Percentiles rank a stretch among this genome's conserved stretches.
Conservation (phyloP, 805 yeast genomes). For the Ogataea salicorniae region DNA sequence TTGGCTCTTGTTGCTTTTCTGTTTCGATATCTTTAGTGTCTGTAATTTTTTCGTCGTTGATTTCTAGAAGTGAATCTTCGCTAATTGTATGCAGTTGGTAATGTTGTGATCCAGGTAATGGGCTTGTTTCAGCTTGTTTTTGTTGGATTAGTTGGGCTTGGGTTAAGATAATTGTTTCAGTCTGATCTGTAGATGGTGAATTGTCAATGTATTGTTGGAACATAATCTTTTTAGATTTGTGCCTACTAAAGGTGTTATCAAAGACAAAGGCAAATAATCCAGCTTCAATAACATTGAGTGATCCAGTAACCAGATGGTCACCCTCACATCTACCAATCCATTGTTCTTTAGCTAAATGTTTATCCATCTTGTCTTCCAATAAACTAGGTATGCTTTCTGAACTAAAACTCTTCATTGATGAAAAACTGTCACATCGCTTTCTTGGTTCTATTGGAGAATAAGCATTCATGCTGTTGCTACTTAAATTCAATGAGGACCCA, state of each 20-base stretch:
- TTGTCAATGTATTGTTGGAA: conserved; percentile 46
- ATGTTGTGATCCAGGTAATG: not conserved
- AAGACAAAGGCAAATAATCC: conserved; percentile 84
- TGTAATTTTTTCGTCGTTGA: not conserved
- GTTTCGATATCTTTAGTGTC: no score
- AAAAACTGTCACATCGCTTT: conserved; percentile 15
- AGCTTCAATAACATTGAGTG: conserved; percentile 50
- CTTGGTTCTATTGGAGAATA: no score
- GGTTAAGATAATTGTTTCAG: no score
- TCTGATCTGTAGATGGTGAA: no score
- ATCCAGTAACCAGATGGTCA: conserved; percentile 59
- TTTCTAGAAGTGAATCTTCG: conserved; percentile 2
- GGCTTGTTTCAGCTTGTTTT: not conserved
- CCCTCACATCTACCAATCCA: conserved; percentile 55
- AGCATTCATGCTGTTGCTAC: no score
- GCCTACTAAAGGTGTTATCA: conserved; percentile 87
- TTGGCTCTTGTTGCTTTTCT: not conserved
- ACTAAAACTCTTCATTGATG: conserved; percentile 35
- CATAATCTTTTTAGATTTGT: conserved; percentile 72
- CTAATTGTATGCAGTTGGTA: conserved; percentile 2
- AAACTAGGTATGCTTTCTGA: conserved; percentile 23
- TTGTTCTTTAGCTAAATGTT: conserved; percentile 44
- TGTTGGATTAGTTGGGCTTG: no score
- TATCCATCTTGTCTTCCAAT: conserved; percentile 53
- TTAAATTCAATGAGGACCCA: no score